Conservation (phyloP, 371 early-diverging fungal genomes). For the Apophysomyces sp. region DNA sequence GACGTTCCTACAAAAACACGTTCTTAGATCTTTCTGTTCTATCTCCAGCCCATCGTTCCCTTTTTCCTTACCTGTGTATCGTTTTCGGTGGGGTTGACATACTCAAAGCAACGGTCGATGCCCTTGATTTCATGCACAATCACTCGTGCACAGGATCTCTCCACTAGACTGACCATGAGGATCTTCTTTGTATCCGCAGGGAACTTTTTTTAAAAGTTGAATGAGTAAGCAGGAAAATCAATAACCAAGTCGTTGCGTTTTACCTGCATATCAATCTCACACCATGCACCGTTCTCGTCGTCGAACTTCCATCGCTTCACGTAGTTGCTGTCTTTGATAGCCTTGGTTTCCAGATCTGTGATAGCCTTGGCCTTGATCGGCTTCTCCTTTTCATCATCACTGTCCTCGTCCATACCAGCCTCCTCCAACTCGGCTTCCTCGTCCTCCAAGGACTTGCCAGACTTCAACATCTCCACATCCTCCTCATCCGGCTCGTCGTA, state of each 20-base stretch:
- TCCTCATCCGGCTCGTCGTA: slow-evolving; percentile 83
- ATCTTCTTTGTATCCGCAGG: slow-evolving; percentile 89
- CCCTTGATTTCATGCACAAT: slow-evolving; percentile 88
- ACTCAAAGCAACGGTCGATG: slow-evolving; percentile 77
- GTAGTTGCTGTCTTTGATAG: slow-evolving; percentile 56
- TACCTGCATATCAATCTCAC: slow-evolving; percentile 70
- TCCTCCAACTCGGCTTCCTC: slow-evolving; percentile 57
- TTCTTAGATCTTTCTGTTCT: slow-evolving; percentile 7
- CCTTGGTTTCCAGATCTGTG: slow-evolving; percentile 26
- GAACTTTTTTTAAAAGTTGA: slow-evolving; percentile 57
- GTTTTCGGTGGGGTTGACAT: slow-evolving; percentile 73
- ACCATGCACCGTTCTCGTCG: slow-evolving; percentile 66
- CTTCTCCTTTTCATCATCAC: slow-evolving; percentile 57
- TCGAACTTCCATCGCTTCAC: slow-evolving; percentile 75
- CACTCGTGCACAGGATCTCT: slow-evolving; percentile 63
- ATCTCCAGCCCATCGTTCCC: background rate
- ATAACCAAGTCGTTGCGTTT: too few relatives aligned
- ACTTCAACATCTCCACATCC: slow-evolving; percentile 59
- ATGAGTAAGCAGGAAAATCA: too few relatives aligned
- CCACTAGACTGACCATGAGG: slow-evolving; percentile 88
- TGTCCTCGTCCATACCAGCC: slow-evolving; percentile 50
- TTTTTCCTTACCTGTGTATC: slow-evolving; percentile 61
- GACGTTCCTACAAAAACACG: slow-evolving; percentile 30
- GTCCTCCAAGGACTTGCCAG: slow-evolving; percentile 45
- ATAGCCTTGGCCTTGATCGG: slow-evolving; percentile 16